These are phyloP conservation scores for Globisporangium carolinianum DNA, from an alignment of 352 stramenopile species.

Conservation along the genomic window DNA sequence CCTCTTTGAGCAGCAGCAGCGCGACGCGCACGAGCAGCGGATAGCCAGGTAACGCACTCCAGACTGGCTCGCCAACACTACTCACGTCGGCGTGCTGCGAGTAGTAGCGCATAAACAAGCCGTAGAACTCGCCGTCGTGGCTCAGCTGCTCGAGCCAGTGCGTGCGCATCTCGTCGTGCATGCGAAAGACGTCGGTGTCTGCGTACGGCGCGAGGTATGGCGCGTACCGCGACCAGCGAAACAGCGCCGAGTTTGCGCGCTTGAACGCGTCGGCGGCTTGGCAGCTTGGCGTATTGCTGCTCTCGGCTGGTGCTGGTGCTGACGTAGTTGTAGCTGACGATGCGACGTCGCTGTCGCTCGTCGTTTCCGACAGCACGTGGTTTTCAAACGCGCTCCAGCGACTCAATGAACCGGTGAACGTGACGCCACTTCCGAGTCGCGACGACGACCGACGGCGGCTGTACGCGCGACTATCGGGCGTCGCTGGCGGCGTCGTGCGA, in stretches of 20 bases:
- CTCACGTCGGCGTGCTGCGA: conserved; percentile 41
- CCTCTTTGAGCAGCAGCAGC: conserved; percentile 61
- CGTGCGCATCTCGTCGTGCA: conserved; percentile 28
- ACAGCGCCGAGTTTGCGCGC: conserved; percentile 47
- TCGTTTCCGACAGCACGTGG: conserved; percentile 26
- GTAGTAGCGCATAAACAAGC: conserved; percentile 59
- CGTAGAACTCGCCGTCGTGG: conserved; percentile 68
- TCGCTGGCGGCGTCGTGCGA: not conserved
- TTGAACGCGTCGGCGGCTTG: conserved; percentile 36
- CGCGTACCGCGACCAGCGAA: conserved; percentile 47
- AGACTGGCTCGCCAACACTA: conserved; percentile 28
- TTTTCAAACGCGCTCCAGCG: conserved; percentile 57
- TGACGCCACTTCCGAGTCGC: conserved; percentile 39
- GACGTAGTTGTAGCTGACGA: conserved; percentile 6
- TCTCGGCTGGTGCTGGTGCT: conserved; percentile 15
- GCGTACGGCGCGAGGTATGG: conserved; percentile 48
- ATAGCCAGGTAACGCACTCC: conserved; percentile 54
- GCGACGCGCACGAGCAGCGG: conserved; percentile 46
- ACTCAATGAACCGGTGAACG: conserved; percentile 43
- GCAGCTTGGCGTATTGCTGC: conserved; percentile 12
- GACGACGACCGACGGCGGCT: conserved; percentile 29
- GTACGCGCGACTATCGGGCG: conserved; percentile 2
- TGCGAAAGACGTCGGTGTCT: conserved; percentile 53
- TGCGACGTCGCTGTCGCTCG: not conserved
- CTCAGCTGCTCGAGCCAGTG: conserved; percentile 50